Evolutionary conservation across 108 stramenopile species (phyloP).

Genomic region (Nannochloropsis oceanica): DNA sequence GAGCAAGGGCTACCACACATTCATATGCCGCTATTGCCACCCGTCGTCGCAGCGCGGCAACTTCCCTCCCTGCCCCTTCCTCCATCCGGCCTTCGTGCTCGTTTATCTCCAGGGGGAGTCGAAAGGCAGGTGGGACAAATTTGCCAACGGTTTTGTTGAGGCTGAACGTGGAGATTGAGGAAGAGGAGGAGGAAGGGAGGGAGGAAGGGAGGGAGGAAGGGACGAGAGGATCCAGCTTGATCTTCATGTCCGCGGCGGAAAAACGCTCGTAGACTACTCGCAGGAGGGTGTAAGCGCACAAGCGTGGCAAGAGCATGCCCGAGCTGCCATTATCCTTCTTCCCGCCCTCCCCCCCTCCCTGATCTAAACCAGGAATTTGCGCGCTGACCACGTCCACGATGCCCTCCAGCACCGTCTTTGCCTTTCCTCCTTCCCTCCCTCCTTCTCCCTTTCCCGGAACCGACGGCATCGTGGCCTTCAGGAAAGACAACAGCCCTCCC

Average conservation of each 20-base stretch:
- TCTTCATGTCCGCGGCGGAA: neutral
- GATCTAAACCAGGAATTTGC: neutral
- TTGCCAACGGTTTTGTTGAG: neutral
- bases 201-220: neutral
- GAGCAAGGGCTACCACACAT: neutral
- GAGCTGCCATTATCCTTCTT: neutral
- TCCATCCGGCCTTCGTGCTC: neutral
- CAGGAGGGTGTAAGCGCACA: neutral
- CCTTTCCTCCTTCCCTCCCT: neutral
- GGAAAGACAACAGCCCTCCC: neutral
- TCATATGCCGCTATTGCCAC: neutral
- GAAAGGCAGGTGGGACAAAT: neutral
- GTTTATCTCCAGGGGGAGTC: neutral
- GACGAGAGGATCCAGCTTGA: neutral
- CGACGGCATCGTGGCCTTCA: neutral
- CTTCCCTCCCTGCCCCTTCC: neutral
- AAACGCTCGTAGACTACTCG: neutral
- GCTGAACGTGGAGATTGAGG: neutral
- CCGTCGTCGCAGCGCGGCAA: neutral
- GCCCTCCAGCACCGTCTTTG: neutral
- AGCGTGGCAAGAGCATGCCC: neutral
- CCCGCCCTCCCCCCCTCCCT: neutral
- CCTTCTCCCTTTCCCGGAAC: neutral
- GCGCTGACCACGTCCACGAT: neutral
- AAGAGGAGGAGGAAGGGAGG: neutral